Evolutionary conservation across 768 basidiomycete genomes (phyloP), one percentile per base, ranked within the genome.

Genomic region (Leccinum subgranulosum): DNA sequence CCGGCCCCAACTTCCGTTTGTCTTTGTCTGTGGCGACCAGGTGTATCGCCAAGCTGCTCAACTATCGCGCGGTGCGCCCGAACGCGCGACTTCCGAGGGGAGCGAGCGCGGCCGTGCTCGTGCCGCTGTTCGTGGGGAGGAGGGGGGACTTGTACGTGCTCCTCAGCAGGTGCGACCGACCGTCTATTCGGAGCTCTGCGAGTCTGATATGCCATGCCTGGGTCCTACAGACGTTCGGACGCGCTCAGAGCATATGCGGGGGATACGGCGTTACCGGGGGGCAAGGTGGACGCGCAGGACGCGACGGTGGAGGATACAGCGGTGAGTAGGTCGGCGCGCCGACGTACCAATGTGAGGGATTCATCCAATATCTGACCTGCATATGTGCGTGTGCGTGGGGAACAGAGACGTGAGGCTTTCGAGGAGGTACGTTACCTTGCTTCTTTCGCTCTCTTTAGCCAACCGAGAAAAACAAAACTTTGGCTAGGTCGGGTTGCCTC

Each of bases 181-280:
- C 8, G 17, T 39, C 8, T 14, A 39, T 39, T n/a, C n/a, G 36
- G 36, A 39, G 36, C 8, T n/a, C 17, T 17, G 4, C 17, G 36
- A 39, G 36, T 39, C 36, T 39, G 36, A 39, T 39, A 39, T 39
- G 17, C 17, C 8, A 36, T 36, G 7, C 34, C 33, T 15, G 33
- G 33, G 33, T 34, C 33, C 36, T 39, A 39, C 46, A 95, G 93
- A 59, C 85, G 93, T 2, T 85, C 92, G 2, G 78, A 86, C 0
- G 82, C 82, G 3, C 74, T 96, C 63, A 77, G 84, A 36, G 80
- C 86, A 9, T 96, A 90, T 64, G 89, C 93, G 1, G 91, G 91
- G 0, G 94, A 95, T 68, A 96, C 94, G 0, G 88, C 91, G 1
- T 73, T 96, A 5, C 94, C 93, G 0, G 93, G 94, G 6, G 93